Evolutionary conservation across 805 yeast genomes (phyloP).

Genomic region (Suhomyces canberraensis): DNA sequence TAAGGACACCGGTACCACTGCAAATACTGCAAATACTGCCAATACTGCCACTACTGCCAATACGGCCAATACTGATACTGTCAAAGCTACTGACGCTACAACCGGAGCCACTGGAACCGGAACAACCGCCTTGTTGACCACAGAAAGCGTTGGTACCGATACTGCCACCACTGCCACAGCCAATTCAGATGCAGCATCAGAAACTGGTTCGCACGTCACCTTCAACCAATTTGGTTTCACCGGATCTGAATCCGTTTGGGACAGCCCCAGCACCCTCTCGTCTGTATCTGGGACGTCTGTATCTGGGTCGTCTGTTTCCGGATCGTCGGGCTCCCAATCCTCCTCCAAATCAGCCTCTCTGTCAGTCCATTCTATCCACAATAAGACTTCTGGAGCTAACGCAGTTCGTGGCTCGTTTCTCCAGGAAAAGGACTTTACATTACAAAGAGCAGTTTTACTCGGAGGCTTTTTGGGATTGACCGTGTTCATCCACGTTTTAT

Average conservation of each 20-base stretch:
- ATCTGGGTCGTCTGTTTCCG: neutral
- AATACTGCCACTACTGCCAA: constrained; percentile 3
- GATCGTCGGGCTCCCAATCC: no score
- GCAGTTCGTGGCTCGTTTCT: constrained; percentile 9
- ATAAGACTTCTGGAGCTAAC: constrained; percentile 19
- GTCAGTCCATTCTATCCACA: constrained; percentile 13
- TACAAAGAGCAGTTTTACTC: constrained; percentile 16
- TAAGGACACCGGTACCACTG: neutral
- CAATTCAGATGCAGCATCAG: constrained; percentile 8
- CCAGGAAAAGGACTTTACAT: constrained; percentile 12
- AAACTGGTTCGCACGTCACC: constrained; percentile 14
- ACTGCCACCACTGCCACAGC: constrained; percentile 12
- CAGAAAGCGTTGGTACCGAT: constrained; percentile 6
- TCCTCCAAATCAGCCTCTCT: constrained; percentile 4
- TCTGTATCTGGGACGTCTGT: neutral
- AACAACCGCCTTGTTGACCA: constrained; percentile 6
- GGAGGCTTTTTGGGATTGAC: constrained; percentile 15
- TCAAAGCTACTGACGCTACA: neutral
- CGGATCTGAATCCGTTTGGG: constrained; percentile 38
- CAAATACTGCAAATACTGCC: constrained; percentile 1
- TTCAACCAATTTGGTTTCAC: constrained; percentile 44
- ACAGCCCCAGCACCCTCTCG: constrained; percentile 10
- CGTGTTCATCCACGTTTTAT: constrained; percentile 11
- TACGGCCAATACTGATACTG: constrained; percentile 2
- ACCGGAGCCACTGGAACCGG: constrained; percentile 9